A percentile compares a stretch with the other conserved stretches of the same genome.
These are phyloP conservation scores for Cystofilobasidium ferigula DNA, from an alignment of 768 basidiomycete genomes.

Conservation along the genomic window DNA sequence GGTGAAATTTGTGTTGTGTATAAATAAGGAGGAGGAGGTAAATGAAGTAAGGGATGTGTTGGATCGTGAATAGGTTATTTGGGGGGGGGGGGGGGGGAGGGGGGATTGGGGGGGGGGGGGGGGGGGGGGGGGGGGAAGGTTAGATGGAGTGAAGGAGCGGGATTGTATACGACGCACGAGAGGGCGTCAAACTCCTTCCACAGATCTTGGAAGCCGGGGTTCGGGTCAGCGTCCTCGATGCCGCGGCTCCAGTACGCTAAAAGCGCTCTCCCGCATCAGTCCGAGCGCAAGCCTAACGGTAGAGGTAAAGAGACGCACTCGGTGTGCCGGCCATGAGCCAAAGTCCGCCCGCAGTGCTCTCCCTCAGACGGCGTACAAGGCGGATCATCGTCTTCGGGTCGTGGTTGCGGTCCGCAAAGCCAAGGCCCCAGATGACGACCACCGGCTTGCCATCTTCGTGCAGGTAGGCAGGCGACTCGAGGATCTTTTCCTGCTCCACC, in stretches of 20 bases:
- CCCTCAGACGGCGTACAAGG: constrained; percentile 51
- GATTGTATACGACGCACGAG: constrained; percentile 6
- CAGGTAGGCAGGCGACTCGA: constrained; percentile 14
- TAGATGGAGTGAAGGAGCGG: neutral
- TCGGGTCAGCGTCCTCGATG: constrained; percentile 56
- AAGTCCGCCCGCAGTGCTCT: constrained; percentile 55
- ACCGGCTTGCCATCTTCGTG: constrained; percentile 51
- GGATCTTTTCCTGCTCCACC: constrained; percentile 12
- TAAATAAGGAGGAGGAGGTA: too few species aligned
- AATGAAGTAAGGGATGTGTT: too few species aligned
- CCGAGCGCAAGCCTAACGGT: neutral
- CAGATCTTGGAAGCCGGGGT: constrained; percentile 54
- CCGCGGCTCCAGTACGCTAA: constrained; percentile 52
- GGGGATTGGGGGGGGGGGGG: too few species aligned
- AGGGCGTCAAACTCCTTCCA: constrained; percentile 51
- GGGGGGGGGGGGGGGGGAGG: too few species aligned
- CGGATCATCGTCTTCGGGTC: constrained; percentile 51
- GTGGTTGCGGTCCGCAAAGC: constrained; percentile 53
- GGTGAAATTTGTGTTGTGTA: too few species aligned
- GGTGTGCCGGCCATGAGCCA: constrained; percentile 44
- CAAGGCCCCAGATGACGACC: constrained; percentile 68
- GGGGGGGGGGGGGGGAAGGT: neutral
- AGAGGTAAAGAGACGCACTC: constrained; percentile 8
- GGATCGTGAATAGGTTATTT: too few species aligned
- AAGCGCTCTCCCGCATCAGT: neutral